Conservation (phyloP, 2,329 filamentous ascomycete species). For the Sclerotinia sclerotiorum region DNA sequence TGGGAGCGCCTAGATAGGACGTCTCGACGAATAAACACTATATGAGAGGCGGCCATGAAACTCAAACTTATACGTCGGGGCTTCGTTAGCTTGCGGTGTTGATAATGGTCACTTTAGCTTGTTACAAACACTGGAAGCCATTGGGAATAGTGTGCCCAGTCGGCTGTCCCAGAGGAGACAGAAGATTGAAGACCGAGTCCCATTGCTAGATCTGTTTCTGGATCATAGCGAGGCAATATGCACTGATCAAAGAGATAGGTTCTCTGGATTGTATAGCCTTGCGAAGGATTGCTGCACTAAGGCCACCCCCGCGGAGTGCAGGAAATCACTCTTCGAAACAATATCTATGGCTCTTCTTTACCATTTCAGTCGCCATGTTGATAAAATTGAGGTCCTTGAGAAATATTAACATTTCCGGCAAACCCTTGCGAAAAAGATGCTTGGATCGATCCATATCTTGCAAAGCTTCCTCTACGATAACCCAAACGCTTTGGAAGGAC, state of each 20-base stretch:
- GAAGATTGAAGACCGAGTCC: conserved; percentile 7
- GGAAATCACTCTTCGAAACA: conserved; percentile 19
- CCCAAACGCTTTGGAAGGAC: conserved; percentile 2
- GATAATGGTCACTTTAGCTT: conserved; percentile 14
- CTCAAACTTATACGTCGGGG: background rate
- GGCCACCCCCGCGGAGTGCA: conserved; percentile 21
- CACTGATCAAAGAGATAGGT: conserved; percentile 20
- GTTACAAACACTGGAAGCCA: conserved; percentile 10
- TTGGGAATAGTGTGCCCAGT: conserved; percentile 16
- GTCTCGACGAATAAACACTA: conserved; percentile 8
- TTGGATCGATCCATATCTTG: background rate
- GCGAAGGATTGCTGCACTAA: conserved; percentile 19
- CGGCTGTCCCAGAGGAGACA: conserved; percentile 16
- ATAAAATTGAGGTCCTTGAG: conserved; percentile 20
- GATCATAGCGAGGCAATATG: conserved; percentile 22
- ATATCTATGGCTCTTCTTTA: conserved; percentile 15
- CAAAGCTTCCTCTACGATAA: conserved; percentile 14
- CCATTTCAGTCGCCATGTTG: conserved; percentile 15
- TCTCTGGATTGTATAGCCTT: conserved; percentile 23
- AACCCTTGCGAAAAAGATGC: conserved; percentile 10
- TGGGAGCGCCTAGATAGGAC: conserved; percentile 19
- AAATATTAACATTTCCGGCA: conserved; percentile 18
- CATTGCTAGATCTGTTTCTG: conserved; percentile 23
- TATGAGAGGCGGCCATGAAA: conserved; percentile 2
- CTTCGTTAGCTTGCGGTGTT: background rate